A percentile compares a stretch with the other conserved stretches of the same genome.
Evolutionary conservation across 73 alveolate genomes (phyloP).

Genomic region (Uronychia setigera): DNA sequence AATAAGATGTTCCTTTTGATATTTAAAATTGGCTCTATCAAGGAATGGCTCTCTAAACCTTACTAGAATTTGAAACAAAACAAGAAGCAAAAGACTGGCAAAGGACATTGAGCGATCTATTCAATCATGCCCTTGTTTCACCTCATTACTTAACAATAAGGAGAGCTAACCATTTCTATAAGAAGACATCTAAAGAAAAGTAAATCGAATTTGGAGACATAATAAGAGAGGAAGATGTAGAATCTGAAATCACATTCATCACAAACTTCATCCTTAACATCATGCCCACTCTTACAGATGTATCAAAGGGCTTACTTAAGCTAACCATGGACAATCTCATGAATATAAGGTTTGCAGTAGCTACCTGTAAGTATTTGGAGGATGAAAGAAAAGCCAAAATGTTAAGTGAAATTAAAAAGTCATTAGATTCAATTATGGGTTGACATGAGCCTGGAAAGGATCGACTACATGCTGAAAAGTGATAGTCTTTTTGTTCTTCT

Average conservation of each 20-base stretch:
- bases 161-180: neutral
- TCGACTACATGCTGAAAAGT: neutral
- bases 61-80: neutral
- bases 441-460: neutral
- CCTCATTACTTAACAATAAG: neutral
- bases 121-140: neutral
- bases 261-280: neutral
- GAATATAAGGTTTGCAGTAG: neutral
- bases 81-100: neutral
- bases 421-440: neutral
- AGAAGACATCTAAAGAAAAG: neutral
- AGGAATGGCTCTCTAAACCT: neutral
- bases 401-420: neutral
- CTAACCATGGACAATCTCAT: neutral
- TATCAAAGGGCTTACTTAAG: neutral
- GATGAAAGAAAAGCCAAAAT: neutral
- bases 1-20: neutral
- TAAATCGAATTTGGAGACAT: neutral
- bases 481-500: neutral
- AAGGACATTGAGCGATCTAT: neutral
- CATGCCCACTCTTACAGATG: too few relatives aligned
- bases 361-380: neutral
- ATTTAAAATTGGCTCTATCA: neutral
- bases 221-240: neutral
- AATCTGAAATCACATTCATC: neutral